phyloP scores from a whole-genome alignment of 306 rosid species.

The Prunus campanulata region DNA sequence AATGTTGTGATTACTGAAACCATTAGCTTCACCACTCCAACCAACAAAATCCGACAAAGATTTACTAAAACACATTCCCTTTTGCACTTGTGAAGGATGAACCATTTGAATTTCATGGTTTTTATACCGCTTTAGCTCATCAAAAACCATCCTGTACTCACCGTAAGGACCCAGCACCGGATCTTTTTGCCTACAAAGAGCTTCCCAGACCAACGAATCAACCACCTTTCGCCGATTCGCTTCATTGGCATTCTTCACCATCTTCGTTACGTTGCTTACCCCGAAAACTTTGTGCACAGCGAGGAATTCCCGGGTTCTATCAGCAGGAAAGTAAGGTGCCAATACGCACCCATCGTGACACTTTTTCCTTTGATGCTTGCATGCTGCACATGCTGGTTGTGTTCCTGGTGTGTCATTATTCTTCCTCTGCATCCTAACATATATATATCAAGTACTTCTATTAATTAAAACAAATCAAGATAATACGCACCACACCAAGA shows the following conservation, averaged over 20 bases:
- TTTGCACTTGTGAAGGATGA: constrained; percentile 34
- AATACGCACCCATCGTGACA: constrained; percentile 54
- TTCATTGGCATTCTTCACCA: constrained; percentile 45
- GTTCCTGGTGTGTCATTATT: constrained; percentile 21
- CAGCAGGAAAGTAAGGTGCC: constrained; percentile 74
- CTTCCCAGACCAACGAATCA: constrained; percentile 84
- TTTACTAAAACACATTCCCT: constrained; percentile 22
- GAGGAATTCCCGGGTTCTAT: constrained; percentile 48
- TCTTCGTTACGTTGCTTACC: constrained; percentile 72
- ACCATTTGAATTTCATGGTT: constrained; percentile 25
- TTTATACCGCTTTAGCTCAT: constrained; percentile 44
- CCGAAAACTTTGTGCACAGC: constrained; percentile 76
- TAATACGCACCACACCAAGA: not conserved
- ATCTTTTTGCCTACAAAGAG: constrained; percentile 68
- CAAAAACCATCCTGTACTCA: constrained; percentile 44
- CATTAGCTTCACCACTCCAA: constrained; percentile 33
- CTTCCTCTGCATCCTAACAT: constrained; percentile 52
- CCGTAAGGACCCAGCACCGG: constrained; percentile 71
- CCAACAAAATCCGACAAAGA: constrained; percentile 37
- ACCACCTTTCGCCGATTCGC: constrained; percentile 44
- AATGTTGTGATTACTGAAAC: constrained; percentile 9
- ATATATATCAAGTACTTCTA: not conserved
- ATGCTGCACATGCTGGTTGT: constrained; percentile 76
- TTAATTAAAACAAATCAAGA: not conserved
- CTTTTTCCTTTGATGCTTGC: constrained; percentile 84